Percentiles rank a stretch among this genome's conserved stretches.
Conservation (phyloP, 106 monocot genomes). For the Amphibolis antarctica region DNA sequence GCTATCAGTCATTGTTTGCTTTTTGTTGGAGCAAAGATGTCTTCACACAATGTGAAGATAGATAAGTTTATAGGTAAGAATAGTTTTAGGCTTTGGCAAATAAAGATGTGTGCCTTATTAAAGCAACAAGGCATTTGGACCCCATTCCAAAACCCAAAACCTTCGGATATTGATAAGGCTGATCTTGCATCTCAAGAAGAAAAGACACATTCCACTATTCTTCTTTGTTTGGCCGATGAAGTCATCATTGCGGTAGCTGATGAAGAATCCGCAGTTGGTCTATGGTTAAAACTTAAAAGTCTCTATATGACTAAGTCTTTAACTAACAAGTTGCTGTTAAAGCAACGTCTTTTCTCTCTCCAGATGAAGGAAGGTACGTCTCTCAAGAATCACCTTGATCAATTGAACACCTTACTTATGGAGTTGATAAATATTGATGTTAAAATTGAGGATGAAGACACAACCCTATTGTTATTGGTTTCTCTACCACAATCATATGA, state of each 20-base stretch:
- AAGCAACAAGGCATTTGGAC: neutral
- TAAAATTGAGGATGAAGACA: neutral
- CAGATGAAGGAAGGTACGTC: neutral
- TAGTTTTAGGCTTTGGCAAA: neutral
- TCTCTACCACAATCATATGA: neutral
- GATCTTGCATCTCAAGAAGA: neutral
- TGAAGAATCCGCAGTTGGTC: neutral
- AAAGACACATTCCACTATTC: neutral
- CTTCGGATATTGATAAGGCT: accelerated
- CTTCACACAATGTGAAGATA: neutral
- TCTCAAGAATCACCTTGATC: neutral
- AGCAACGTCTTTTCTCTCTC: neutral
- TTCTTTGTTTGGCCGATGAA: neutral
- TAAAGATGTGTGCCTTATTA: neutral
- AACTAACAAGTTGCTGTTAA: neutral
- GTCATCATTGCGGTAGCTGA: neutral
- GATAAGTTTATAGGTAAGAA: neutral
- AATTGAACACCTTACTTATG: neutral
- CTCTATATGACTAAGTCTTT: neutral
- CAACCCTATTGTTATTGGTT: neutral
- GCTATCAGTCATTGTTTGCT: neutral
- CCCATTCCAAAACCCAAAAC: neutral
- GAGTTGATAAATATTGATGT: neutral
- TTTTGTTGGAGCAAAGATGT: neutral
- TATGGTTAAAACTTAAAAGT: neutral